Conservation (phyloP, 2,329 filamentous ascomycete species). For the Fusarium pseudoanthophilum region DNA sequence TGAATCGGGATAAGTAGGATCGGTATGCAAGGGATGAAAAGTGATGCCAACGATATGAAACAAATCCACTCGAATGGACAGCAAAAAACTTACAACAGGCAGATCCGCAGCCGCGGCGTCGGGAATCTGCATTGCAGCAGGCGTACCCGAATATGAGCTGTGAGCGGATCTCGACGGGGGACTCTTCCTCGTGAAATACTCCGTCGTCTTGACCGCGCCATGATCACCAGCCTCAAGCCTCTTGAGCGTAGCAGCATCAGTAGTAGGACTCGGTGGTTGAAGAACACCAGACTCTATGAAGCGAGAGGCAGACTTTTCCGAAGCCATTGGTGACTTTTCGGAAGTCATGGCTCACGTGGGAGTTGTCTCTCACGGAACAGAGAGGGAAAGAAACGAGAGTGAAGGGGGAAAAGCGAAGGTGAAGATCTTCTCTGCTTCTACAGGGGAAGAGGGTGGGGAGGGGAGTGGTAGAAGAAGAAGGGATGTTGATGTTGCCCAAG, state of each 20-base stretch:
- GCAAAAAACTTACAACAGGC: slow-evolving; percentile 30
- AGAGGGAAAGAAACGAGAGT: neutral
- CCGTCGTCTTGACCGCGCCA: neutral
- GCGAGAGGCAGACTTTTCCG: slow-evolving; percentile 37
- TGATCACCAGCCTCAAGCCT: slow-evolving; percentile 32
- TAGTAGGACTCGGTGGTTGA: slow-evolving; percentile 30
- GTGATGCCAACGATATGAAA: neutral
- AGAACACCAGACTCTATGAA: slow-evolving; percentile 37
- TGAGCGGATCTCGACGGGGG: slow-evolving; percentile 32
- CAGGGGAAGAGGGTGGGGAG: neutral
- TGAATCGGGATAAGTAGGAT: neutral
- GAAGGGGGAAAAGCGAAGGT: slow-evolving; percentile 5
- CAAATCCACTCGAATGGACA: neutral
- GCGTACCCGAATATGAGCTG: slow-evolving; percentile 39
- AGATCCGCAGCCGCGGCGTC: slow-evolving; percentile 30
- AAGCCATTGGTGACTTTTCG: slow-evolving; percentile 1
- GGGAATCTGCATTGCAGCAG: slow-evolving; percentile 33
- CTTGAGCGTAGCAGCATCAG: slow-evolving; percentile 31
- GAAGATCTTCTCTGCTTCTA: slow-evolving; percentile 9
- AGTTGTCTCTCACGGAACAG: neutral
- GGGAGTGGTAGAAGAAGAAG: slow-evolving; percentile 18
- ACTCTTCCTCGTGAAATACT: slow-evolving; percentile 10
- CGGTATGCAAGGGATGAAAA: slow-evolving; percentile 1
- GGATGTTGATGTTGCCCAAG: neutral
- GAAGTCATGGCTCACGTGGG: slow-evolving; percentile 16